Conservation (phyloP, 176 grass and related monocot species). For the Themeda triandra region DNA sequence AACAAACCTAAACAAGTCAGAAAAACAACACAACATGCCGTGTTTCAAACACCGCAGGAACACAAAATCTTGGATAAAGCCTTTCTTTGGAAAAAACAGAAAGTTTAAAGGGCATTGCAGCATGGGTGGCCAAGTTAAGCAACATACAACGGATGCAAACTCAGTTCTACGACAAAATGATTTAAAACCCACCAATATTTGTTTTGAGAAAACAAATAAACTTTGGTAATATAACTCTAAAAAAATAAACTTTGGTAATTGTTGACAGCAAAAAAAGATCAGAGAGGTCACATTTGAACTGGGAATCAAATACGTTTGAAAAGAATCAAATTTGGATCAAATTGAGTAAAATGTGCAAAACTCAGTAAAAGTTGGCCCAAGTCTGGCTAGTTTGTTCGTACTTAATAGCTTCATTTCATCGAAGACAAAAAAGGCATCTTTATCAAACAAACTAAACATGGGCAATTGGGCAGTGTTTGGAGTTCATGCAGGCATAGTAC, state of each 20-base stretch:
- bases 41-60: neutral
- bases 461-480: neutral
- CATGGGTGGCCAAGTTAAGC: neutral
- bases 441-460: neutral
- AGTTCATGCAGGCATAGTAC: neutral
- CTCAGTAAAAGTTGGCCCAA: too few species aligned
- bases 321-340: too few species aligned
- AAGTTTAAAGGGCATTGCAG: neutral
- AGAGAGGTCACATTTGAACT: too few species aligned
- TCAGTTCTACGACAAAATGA: neutral
- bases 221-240: too few species aligned
- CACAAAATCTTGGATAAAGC: neutral
- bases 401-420: neutral
- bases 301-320: too few species aligned
- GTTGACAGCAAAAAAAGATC: too few species aligned
- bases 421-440: neutral
- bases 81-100: neutral
- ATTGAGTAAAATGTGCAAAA: too few species aligned
- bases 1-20: neutral
- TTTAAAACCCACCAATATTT: neutral
- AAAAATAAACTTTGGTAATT: too few species aligned
- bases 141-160: neutral
- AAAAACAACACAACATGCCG: neutral
- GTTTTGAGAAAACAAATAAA: neutral
- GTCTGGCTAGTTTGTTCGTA: too few species aligned